A percentile compares a stretch with the other conserved stretches of the same genome.
Conservation (phyloP, 163 green algal genomes). For the Volvox carteri region DNA sequence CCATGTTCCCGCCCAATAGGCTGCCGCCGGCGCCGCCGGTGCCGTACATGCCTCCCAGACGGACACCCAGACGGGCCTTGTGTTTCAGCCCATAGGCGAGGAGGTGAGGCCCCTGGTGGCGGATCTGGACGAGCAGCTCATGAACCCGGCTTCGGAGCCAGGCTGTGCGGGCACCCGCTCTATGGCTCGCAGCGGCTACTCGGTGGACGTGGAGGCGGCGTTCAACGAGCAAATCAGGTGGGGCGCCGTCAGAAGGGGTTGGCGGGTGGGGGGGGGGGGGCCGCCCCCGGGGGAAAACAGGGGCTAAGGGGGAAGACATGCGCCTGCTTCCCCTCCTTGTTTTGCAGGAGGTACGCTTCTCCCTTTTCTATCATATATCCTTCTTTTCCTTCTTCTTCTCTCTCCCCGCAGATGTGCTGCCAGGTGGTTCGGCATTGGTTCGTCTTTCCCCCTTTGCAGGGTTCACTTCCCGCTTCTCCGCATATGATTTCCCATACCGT, state of each 20-base stretch:
- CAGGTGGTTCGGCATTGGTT: no score
- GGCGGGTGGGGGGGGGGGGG: not conserved
- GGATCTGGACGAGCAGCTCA: constrained; percentile 39
- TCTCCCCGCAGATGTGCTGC: no score
- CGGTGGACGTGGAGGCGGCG: constrained; percentile 68
- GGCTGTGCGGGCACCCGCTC: not conserved
- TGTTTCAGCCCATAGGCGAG: constrained; percentile 39
- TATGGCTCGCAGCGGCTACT: constrained; percentile 64
- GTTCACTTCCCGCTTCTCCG: no score
- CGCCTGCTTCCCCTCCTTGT: no score
- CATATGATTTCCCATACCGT: no score
- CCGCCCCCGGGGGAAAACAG: not conserved
- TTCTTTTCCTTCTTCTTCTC: not conserved
- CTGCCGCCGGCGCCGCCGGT: no score
- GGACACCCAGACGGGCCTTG: constrained; percentile 7
- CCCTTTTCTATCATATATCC: not conserved
- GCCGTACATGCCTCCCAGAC: no score
- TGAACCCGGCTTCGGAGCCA: constrained; percentile 21
- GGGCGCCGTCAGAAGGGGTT: not conserved
- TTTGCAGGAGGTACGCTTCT: no score
- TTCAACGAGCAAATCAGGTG: constrained; percentile 90
- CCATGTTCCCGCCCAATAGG: no score
- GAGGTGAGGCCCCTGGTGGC: constrained; percentile 41
- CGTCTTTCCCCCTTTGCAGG: no score
- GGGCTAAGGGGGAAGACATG: not conserved